Base-by-base conservation (phyloP, 257 asterid species). In the Misopates orontium region DNA sequence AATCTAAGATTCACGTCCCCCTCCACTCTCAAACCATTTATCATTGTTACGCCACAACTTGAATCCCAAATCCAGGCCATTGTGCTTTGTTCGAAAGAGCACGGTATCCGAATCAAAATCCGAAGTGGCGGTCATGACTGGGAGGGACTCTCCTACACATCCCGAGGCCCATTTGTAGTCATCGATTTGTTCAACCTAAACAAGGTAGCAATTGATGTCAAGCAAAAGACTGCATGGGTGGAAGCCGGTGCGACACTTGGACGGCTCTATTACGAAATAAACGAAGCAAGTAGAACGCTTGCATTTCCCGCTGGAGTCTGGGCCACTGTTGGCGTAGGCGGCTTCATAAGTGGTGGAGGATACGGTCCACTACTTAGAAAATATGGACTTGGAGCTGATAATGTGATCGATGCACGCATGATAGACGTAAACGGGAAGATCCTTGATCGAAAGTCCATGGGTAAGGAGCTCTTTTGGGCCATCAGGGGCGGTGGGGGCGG, bases 331-430 rank as follows among this genome's bases (percentile, higher is more conserved):
- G 56, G 56, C 0, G 23, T 51, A n/a, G 56, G 56, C 6, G 56
- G 56, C 7, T 24, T n/a, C 20, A 16, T 51, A 2, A 51, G 56
- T n/a, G 56, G 56, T 16, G 56, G 56, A 18, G 56, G 56, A 12
- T 51, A 51, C 19, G 23, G 56, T 10, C n/a, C 23, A 18, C 20
- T 51, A 13, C 9, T 18, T 10, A 16, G 56, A 4, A 51, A 51
- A 18, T 18, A 51, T 10, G 56, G 56, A 13, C 56, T 51, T 51
- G 56, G 23, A 15, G 19, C 19, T 51, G 56, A 51, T 51, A 16
- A 51, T 18, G 23, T 51, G 11, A 51, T 51, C 25, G 56, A 51
- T 51, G 56, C 56, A 51, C 20, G 56, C 10, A 51, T 51, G 22
- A 20, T 51, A 0, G 23, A 16, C 20, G 56, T 24, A 15, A 51